Evolutionary conservation across 805 yeast species (phyloP), one percentile per base, ranked within the genome.

Genomic region (Nakazawaea peltata): DNA sequence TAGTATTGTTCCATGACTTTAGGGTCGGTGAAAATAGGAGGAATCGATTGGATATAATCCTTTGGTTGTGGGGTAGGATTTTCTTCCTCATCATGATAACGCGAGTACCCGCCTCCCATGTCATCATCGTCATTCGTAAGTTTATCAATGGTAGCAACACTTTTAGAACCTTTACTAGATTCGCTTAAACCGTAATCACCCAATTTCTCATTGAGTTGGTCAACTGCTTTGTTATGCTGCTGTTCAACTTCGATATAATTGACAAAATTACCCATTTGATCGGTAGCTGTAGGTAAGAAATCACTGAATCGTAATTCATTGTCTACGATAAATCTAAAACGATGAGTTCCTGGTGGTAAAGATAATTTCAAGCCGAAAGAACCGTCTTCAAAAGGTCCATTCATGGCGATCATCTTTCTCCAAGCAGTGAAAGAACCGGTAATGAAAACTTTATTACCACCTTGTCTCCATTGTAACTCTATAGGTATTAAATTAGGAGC

Each of bases 371-470:
- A 81, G 30, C 75, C 65, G 48, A 80, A 79, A 26, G 67, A 64
- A 16, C 69, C 68, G 46, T 77, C 67, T 11, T 57, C 59, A n/a
- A 60, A 75, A 8, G 63, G 63, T 48, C 65, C 59, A 56, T 73
- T 56, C 48, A 92, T 63, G 26, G 94, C 94, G 51, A 90, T 88
- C 97, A 92, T 90, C 59, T 88, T 90, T 46, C 96, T 69, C 97
- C 98, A 92, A 3, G 95, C 96, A 0, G 98, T 92, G 59, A 90
- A 90, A 1, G 97, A 83, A 33, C 98, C 98, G 24, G 97, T 92
- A 11, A 90, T 95, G 55, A 87, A 92, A 2, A 92, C 97, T 49
- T 83, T 83, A 33, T 74, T 74, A 41, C 98, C 98, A n/a, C 97
- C 97, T 57, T 90, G 95, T 13, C 77, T 78, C 98, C 98, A 90